Conservation (phyloP, 139 green algal genomes). For the Chlorella sp. region DNA sequence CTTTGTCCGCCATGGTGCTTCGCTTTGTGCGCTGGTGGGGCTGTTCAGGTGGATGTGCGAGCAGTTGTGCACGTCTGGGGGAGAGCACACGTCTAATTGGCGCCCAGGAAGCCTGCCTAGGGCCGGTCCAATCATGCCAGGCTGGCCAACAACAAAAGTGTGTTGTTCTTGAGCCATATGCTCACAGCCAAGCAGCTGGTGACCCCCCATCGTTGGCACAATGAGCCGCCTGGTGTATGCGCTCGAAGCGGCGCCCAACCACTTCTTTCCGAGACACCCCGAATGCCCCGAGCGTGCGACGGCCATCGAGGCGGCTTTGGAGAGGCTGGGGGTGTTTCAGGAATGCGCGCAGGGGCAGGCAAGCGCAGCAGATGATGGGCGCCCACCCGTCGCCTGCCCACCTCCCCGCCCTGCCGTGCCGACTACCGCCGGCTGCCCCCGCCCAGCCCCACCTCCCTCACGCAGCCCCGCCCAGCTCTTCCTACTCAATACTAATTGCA, state of each 20-base stretch:
- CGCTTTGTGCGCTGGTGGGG: too few relatives aligned
- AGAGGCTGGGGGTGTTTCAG: background rate
- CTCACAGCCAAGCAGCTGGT: background rate
- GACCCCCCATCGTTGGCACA: background rate
- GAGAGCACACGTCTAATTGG: too few relatives aligned
- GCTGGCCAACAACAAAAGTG: too few relatives aligned
- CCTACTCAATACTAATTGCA: too few relatives aligned
- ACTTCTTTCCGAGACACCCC: constrained; percentile 27
- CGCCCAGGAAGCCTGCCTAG: too few relatives aligned
- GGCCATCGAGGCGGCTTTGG: background rate
- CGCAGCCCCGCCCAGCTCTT: background rate
- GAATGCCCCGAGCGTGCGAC: constrained; percentile 38
- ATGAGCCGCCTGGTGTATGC: background rate
- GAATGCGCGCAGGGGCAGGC: background rate
- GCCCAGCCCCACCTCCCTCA: background rate
- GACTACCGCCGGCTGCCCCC: background rate
- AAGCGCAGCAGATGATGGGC: background rate
- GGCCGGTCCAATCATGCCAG: too few relatives aligned
- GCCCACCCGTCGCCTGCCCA: too few relatives aligned
- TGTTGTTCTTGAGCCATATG: too few relatives aligned
- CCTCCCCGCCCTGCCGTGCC: background rate
- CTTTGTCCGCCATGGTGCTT: constrained; percentile 17
- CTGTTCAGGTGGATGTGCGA: too few relatives aligned
- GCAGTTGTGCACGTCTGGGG: too few relatives aligned
- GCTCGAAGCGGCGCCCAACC: background rate